Conservation (phyloP, 345 rosid species). For the Eucalyptus erythrocorys region DNA sequence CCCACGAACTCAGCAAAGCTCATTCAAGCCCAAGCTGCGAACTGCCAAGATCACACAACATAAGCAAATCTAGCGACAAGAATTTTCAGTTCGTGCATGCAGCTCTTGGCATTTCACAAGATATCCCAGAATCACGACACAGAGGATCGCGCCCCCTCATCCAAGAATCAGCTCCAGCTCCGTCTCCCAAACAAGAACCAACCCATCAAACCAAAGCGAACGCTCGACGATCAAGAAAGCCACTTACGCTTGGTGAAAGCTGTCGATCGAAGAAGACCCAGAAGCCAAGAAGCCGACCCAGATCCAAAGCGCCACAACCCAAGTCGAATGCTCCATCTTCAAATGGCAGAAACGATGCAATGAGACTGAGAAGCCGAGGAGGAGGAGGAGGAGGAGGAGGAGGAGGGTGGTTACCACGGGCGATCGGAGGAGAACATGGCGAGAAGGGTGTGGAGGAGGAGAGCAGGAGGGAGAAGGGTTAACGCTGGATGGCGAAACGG, state of each 20-base stretch:
- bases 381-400: neutral
- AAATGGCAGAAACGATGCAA: neutral
- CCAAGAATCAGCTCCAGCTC: neutral
- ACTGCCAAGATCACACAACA: neutral
- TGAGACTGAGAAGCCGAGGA: neutral
- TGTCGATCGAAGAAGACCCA: conserved; percentile 43
- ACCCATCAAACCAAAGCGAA: neutral
- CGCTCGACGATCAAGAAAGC: neutral
- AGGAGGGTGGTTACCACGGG: neutral
- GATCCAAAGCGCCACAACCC: conserved; percentile 18
- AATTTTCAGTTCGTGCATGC: neutral
- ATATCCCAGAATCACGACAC: neutral
- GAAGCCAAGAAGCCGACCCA: conserved; percentile 31
- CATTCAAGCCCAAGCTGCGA: neutral
- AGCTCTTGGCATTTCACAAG: neutral
- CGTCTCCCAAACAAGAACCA: neutral
- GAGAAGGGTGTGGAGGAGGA: neutral
- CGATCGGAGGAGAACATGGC: neutral
- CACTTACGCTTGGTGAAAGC: conserved; percentile 76
- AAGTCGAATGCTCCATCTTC: conserved; percentile 35
- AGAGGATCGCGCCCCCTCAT: neutral
- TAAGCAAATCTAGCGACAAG: neutral
- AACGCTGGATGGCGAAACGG: neutral
- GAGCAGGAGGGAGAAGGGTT: neutral
- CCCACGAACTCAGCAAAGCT: neutral